These are phyloP conservation scores for Calonectria pauciramosa DNA, from an alignment of 2,329 filamentous ascomycete genomes.

Conservation along the genomic window DNA sequence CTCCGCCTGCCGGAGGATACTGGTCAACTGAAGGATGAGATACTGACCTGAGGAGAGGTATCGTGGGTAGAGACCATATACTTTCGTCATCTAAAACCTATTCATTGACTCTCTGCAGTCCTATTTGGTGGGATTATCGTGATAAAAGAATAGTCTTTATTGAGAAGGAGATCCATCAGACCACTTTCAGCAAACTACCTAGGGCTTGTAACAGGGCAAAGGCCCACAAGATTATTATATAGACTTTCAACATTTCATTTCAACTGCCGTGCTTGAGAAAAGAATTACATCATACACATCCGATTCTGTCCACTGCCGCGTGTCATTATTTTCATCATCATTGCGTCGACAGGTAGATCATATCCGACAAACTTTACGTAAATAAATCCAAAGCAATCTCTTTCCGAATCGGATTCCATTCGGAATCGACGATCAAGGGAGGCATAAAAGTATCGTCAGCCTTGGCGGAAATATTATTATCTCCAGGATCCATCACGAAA, in stretches of 20 bases:
- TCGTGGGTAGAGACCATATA: neutral
- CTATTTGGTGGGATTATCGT: neutral
- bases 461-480: neutral
- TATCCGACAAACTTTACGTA: neutral
- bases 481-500: neutral
- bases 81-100: neutral
- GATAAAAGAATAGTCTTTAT: neutral
- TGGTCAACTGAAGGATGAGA: conserved; percentile 2
- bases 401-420: neutral
- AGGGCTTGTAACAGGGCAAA: neutral
- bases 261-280: neutral
- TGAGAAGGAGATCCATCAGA: neutral
- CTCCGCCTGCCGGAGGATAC: conserved; percentile 16
- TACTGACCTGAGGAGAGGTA: neutral
- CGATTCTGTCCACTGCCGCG: neutral
- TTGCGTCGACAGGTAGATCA: neutral
- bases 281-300: neutral
- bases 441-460: neutral
- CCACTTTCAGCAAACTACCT: neutral
- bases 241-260: neutral
- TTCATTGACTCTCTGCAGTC: neutral
- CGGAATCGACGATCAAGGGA: neutral
- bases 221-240: neutral
- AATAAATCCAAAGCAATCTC: neutral
- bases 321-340: neutral